Base-by-base conservation (phyloP, 2,329 filamentous ascomycete genomes). In the Fusarium sp. region DNA sequence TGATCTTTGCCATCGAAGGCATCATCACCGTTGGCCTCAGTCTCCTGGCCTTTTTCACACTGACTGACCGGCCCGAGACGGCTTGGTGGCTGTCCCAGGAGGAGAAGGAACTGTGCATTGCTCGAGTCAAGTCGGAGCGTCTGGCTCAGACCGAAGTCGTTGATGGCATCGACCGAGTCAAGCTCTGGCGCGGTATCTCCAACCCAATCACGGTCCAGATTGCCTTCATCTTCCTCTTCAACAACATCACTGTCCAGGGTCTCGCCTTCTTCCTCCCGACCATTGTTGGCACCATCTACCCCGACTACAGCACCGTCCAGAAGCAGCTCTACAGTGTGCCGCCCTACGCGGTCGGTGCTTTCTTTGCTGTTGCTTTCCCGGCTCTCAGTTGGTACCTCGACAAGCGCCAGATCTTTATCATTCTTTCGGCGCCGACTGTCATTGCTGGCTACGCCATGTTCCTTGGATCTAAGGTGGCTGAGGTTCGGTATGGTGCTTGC, bases 1-100 rank as follows among this genome's bases (percentile, higher is more conserved):
- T 93, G 91, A 92, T 93, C 69, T 93, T 93, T 67, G 87, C 87
- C 7, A 89, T 93, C 17, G 92, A 93, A 78, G 92, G 92, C 24
- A 89, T 93, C 77, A 88, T 93, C 75, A 85, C 84, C 4, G 69
- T 81, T 67, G 83, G 84, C 3, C 81, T 93, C 0, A 85, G 87
- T 0, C 42, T 93, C 6, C 82, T 93, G 31, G 80, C 85, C 9
- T 92, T 92, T 79, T 69, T 91, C 71, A 91, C 90, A 0, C 80
- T 93, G 22, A 92, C 92, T 3, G 92, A 93, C 78, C 87, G 91
- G 1, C 92, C 92, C 0, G 90, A 87, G 65, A 91, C 90, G 0
- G 92, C 91, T 0, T 81, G 84, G 33, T 93, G 91, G 91, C 86
- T 93, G 8, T 86, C 85, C 0, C 83, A 86, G 20, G 90, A 90